Evolutionary conservation across 108 stramenopile species (phyloP).

Genomic region (Epithemia pelagica): DNA sequence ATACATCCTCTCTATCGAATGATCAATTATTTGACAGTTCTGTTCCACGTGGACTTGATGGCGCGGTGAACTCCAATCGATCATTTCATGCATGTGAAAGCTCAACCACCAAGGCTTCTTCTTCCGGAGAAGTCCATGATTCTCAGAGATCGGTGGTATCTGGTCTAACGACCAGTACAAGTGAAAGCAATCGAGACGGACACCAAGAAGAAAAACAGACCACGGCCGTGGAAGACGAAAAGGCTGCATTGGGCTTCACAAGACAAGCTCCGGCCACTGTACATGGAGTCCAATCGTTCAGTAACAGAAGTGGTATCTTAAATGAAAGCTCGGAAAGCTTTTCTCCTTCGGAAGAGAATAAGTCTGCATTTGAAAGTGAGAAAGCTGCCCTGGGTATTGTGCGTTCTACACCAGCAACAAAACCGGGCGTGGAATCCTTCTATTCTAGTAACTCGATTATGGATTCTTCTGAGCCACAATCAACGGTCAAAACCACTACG

Average conservation of each 20-base stretch:
- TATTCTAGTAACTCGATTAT: neutral
- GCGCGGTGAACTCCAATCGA: neutral
- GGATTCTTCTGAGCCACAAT: neutral
- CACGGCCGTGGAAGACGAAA: neutral
- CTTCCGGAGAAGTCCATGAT: neutral
- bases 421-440: neutral
- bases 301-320: neutral
- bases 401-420: neutral
- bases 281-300: neutral
- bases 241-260: neutral
- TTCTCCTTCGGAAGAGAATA: neutral
- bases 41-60: neutral
- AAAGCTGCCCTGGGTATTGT: neutral
- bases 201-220: neutral
- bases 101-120: neutral
- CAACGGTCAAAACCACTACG: neutral
- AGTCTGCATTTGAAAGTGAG: neutral
- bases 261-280: neutral
- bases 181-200: neutral
- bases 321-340: neutral
- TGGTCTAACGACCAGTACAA: neutral
- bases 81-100: neutral
- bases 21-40: neutral
- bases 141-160: neutral
- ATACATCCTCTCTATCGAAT: too few species aligned